Evolutionary conservation across 2,329 filamentous ascomycete genomes (phyloP), one percentile per base, ranked within the genome.

Genomic region (Emydomyces testavorans): DNA sequence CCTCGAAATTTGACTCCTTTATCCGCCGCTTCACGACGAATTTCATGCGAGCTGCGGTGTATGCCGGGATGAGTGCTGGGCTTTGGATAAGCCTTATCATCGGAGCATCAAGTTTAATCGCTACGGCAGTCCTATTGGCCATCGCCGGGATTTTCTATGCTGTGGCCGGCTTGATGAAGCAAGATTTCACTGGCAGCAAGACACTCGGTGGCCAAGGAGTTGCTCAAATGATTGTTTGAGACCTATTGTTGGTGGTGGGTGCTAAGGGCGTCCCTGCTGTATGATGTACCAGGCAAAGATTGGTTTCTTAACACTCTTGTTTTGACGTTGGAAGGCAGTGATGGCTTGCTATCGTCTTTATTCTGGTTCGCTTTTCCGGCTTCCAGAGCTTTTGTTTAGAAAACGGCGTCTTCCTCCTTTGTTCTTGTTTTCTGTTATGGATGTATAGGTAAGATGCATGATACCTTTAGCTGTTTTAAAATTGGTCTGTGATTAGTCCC

Each of bases 1-100:
- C 90, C 11, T 69, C 82, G 54, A 80, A 78, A 55, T 98, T 98
- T 71, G 92, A 98, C 66, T 73, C 71, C 56, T 82, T 88, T 64
- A 90, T 98, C 67, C 88, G 90, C 68, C 82, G 79, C 61, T 85
- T 98, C 73, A 87, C 87, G 54, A 94, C 89, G 51, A 96, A 95
- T 74, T 96, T 89, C 73, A 93, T 92, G 82, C 88, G 92, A 68
- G 90, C 90, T 16, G 83, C 73, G 50, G 83, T 94, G 63, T 98
- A 98, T 69, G 69, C 71, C 50, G 70, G 78, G 63, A 90, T 96
- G 84, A 84, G 79, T 58, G 62, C 82, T 43, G 66, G 94, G 38
- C 88, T 95, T 68, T 96, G 85, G 78, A 71, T 94, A 50, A 93
- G 86, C 64, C 71, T 89, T 54, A 74, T 84, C 52, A 60, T 71